Conservation (phyloP, 306 rosid species). For the Leucaena leucocephala region DNA sequence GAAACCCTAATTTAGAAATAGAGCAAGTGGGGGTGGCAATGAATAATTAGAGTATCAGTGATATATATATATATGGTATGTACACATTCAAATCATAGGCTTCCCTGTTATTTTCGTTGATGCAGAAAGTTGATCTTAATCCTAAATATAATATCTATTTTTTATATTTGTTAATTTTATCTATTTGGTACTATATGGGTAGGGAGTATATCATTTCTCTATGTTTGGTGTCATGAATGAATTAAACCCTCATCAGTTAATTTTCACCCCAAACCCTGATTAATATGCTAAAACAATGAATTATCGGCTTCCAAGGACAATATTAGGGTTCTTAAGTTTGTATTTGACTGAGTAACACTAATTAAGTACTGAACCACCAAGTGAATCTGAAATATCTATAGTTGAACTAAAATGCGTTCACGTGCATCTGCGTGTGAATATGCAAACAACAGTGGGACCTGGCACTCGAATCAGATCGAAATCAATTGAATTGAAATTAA, state of each 20-base stretch:
- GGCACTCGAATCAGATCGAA: not conserved
- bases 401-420: not conserved
- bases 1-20: not conserved
- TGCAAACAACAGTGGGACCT: conserved; percentile 7
- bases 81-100: not conserved
- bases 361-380: not conserved
- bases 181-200: too few species aligned
- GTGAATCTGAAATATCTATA: not conserved
- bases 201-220: not conserved
- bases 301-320: not conserved
- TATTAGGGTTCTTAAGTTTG: not conserved
- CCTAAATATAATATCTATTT: too few species aligned
- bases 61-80: not conserved
- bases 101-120: not conserved
- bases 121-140: too few species aligned
- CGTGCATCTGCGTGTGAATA: not conserved
- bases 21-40: not conserved
- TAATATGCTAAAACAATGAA: not conserved
- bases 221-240: not conserved
- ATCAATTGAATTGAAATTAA: not conserved
- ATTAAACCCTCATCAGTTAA: too few species aligned
- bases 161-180: too few species aligned
- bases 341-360: not conserved
- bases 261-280: not conserved
- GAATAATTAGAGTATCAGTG: not conserved